Base-by-base conservation (phyloP, 176 grass and related monocot species). In the Musa itinerans region DNA sequence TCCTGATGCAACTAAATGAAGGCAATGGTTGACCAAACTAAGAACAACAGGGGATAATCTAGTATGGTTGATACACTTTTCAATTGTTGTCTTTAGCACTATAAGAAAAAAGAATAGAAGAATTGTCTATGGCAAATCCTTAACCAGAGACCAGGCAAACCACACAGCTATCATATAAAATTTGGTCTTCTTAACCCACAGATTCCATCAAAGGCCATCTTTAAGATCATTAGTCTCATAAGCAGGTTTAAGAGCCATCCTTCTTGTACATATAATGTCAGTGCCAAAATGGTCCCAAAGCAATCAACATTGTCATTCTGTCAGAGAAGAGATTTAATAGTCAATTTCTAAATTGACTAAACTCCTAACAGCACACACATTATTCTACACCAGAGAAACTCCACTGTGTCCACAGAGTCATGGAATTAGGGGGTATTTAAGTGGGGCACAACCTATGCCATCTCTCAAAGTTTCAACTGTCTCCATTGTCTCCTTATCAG, bases 401-500 rank as follows among this genome's bases (percentile, higher is more conserved):
- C 4, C 34, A 43, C 34, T 50, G 50, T 70, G 68, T 70, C 68
- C 49, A 70, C 10, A 9, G 29, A 17, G 51, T 11, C 51, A 50
- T 2, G 17, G n/a, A 50, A 68, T 50, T 20, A 0, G 8, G 51
- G 68, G 50, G 68, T 15, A 13, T 14, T 17, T 13, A n/a, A 50
- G 34, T 29, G 26, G 26, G 65, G 48, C 58, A 62, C 65, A 17
- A 68, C 65, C 26, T 68, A 43, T 19, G 65, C 67, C 67, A 10
- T 69, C 67, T 16, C 48, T 51, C 15, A 70, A 70, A 70, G 34
- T 11, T 50, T 70, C 43, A 50, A 21, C 43, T 70, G 21, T 49
- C 15, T 22, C 43, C 48, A 26, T 22, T 50, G 68, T n/a, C 68
- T 50, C 68, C 68, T 70, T 70, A 70, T 51, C 43, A 70, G 51